Conservation (phyloP, 2,329 filamentous ascomycete genomes). For the Diplodia intermedia region DNA sequence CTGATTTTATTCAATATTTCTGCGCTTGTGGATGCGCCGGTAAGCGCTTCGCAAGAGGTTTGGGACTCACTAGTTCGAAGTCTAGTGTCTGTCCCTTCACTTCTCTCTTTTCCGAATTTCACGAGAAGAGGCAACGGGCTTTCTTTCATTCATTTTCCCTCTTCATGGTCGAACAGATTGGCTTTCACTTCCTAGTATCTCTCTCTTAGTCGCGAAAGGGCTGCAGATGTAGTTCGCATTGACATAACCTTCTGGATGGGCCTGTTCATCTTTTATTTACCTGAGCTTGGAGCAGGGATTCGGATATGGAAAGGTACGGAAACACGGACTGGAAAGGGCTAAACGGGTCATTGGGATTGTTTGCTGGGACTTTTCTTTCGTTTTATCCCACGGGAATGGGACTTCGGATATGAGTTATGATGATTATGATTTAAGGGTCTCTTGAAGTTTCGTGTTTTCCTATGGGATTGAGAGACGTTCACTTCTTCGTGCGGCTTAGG, state of each 20-base stretch:
- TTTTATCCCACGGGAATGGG: background rate
- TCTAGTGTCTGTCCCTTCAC: constrained; percentile 7
- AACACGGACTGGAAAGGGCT: background rate
- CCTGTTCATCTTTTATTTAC: background rate
- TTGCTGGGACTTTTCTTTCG: background rate
- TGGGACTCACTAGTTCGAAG: background rate
- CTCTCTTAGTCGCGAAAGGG: background rate
- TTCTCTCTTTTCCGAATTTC: background rate
- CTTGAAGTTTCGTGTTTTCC: background rate
- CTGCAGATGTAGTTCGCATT: constrained; percentile 14
- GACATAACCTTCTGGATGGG: constrained; percentile 6
- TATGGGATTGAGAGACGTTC: background rate
- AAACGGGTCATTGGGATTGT: background rate
- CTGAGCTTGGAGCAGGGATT: background rate
- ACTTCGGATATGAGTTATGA: constrained; percentile 20
- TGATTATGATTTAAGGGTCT: constrained; percentile 17
- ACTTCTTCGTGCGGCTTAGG: background rate
- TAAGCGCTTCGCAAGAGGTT: background rate
- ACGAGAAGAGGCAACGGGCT: background rate
- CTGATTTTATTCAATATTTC: background rate
- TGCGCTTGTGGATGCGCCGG: background rate
- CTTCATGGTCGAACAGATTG: background rate
- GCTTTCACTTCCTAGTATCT: constrained; percentile 1
- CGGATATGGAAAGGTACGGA: background rate
- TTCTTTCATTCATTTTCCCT: background rate